Base-by-base conservation (phyloP, 805 yeast species). In the Wickerhamiella vanderwaltii region DNA sequence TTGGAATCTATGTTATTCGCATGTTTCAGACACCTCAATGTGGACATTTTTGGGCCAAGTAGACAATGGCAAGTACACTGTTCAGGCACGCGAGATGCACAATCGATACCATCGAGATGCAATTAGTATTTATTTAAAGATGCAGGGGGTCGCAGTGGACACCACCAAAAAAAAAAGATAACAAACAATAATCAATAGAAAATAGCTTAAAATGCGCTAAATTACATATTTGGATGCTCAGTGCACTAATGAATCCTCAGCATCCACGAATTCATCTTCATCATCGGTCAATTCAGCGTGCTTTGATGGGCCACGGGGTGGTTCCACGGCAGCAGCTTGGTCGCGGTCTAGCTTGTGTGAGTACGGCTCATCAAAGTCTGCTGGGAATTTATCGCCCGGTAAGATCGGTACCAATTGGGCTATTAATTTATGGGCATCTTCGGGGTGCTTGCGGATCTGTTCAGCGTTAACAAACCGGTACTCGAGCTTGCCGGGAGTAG, bases 331-430 rank as follows among this genome's bases (percentile, higher is more conserved):
- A 2, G 29, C 34, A 6, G 39, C 3, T 5, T 43, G 17, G 5
- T 39, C 44, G 30, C 31, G 33, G 28, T 41, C 38, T 17, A 61
- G 56, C 61, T 82, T 79, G 54, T 73, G 60, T 46, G 62, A 70
- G 11, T 84, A 91, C 9, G 91, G 84, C 28, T 74, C 71, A 35
- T 73, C 71, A 56, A 81, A 81, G 48, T 75, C 71, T 20, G 70
- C 72, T 15, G 75, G 71, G 53, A 77, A 75, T 39, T 64, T 51
- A 55, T 85, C 94, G 13, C 94, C 94, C 1, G 94, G 94, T 34
- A 85, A 61, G 32, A 87, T 72, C 2, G 95, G 95, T 16, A 77
- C 83, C 36, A 79, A 63, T 41, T 73, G 73, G 43, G 78, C 65
- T 22, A 86, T 67, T 40, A 73, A 68, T 43, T 69, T 64, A 40